Evolutionary conservation across 345 rosid genomes (phyloP).

Genomic region (Hibiscus trionum): DNA sequence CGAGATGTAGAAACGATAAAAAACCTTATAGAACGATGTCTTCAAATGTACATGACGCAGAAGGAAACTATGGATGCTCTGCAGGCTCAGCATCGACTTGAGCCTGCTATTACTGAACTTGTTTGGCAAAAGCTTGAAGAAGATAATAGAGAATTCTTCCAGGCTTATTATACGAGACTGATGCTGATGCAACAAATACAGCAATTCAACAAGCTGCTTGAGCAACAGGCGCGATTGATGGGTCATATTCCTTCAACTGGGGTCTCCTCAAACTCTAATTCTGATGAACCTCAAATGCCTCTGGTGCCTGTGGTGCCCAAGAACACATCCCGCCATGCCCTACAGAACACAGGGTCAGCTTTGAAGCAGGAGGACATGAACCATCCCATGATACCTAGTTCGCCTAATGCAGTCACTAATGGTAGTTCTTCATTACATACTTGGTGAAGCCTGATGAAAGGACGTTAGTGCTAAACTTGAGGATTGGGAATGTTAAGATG

Average conservation of each 20-base stretch:
- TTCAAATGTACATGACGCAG: conserved; percentile 90
- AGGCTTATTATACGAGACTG: conserved; percentile 82
- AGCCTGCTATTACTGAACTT: conserved; percentile 89
- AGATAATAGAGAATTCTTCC: conserved; percentile 86
- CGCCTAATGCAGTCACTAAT: conserved; percentile 51
- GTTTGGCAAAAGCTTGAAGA: conserved; percentile 99
- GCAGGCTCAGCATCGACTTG: conserved; percentile 70
- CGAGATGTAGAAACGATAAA: conserved; percentile 37
- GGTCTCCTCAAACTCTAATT: conserved; percentile 40
- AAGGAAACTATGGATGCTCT: conserved; percentile 87
- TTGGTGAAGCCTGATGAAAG: too few species aligned
- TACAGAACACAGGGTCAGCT: conserved; percentile 44
- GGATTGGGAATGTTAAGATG: background rate
- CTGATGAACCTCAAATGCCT: conserved; percentile 74
- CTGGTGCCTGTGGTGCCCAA: conserved; percentile 65
- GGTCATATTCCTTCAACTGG: conserved; percentile 61
- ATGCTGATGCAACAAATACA: conserved; percentile 78
- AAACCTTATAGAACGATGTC: conserved; percentile 87
- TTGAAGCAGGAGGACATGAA: conserved; percentile 57
- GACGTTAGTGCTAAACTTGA: too few species aligned
- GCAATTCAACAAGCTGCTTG: conserved; percentile 92
- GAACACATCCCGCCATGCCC: conserved; percentile 49
- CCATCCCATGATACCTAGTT: conserved; percentile 36
- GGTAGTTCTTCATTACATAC: conserved; percentile 54
- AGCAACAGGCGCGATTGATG: conserved; percentile 80